These are phyloP conservation scores for Triadica sebifera DNA, from an alignment of 345 rosid species.

Conservation along the genomic window DNA sequence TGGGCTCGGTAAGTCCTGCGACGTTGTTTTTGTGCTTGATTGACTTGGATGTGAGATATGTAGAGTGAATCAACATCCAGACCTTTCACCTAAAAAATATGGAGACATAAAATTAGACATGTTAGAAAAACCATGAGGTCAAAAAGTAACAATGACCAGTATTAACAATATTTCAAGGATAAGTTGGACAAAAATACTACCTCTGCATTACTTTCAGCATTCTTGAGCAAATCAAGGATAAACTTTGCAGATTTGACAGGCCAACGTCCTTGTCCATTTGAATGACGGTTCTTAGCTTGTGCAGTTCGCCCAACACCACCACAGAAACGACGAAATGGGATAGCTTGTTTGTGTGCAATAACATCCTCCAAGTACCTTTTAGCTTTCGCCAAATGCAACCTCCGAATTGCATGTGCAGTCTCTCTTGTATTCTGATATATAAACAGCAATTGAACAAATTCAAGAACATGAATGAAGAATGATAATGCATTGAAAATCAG, in stretches of 20 bases:
- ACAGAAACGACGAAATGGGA: conserved; percentile 73
- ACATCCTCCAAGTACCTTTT: conserved; percentile 81
- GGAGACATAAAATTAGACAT: not conserved
- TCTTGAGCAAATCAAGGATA: conserved; percentile 55
- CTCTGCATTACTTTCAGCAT: conserved; percentile 80
- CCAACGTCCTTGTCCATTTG: conserved; percentile 88
- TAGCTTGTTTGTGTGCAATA: conserved; percentile 73
- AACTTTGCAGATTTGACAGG: conserved; percentile 51
- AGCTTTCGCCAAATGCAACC: conserved; percentile 60
- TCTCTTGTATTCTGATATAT: conserved; percentile 62
- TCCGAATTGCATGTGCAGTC: conserved; percentile 59
- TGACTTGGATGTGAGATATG: conserved; percentile 75
- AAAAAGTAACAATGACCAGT: not conserved
- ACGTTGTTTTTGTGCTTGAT: conserved; percentile 72
- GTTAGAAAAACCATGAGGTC: not conserved
- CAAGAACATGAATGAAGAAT: not conserved
- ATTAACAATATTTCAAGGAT: not conserved
- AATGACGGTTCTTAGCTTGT: conserved; percentile 75
- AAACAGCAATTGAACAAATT: not conserved
- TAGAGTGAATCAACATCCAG: conserved; percentile 66
- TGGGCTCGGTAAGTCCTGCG: conserved; percentile 73
- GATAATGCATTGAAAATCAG: not conserved
- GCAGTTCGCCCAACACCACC: conserved; percentile 77
- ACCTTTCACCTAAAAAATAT: conserved; percentile 53
- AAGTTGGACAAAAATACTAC: conserved; percentile 24